phyloP scores from a whole-genome alignment of 371 early-diverging fungal genomes.

The Mucor indicus region DNA sequence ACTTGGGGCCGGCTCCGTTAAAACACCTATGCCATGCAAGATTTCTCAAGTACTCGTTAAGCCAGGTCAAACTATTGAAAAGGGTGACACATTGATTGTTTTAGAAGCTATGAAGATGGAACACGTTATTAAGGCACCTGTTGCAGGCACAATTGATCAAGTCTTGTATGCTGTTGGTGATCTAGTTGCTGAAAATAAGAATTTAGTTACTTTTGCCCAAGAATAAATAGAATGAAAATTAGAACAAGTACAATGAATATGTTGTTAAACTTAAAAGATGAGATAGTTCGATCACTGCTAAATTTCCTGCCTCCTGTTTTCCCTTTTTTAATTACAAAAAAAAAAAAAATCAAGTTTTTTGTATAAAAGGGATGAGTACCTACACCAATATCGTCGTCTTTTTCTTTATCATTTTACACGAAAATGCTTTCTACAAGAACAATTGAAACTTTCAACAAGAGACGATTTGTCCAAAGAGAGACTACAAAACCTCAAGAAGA shows the following conservation, averaged over 20 bases:
- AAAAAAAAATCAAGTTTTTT: too few relatives aligned
- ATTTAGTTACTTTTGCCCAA: slow-evolving; percentile 71
- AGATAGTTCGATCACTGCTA: too few relatives aligned
- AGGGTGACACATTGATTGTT: slow-evolving; percentile 79
- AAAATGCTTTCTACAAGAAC: too few relatives aligned
- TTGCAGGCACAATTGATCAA: slow-evolving; percentile 70
- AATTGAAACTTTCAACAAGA: too few relatives aligned
- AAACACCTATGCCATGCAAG: slow-evolving; percentile 96
- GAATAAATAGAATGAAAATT: slow-evolving; percentile 3
- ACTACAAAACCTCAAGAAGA: slow-evolving; percentile 20
- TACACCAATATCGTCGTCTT: too few relatives aligned
- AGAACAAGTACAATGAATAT: too few relatives aligned
- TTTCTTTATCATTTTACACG: too few relatives aligned
- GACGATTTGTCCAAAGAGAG: too few relatives aligned
- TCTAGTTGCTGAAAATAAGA: slow-evolving; percentile 85
- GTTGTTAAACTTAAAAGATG: too few relatives aligned
- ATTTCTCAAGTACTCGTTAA: slow-evolving; percentile 83
- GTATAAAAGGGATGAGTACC: too few relatives aligned
- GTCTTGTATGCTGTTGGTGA: slow-evolving; percentile 83
- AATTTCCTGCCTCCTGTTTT: too few relatives aligned
- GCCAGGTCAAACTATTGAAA: slow-evolving; percentile 80
- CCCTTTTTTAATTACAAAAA: too few relatives aligned
- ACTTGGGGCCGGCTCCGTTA: slow-evolving; percentile 68
- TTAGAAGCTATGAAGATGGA: slow-evolving; percentile 99
- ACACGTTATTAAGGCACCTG: slow-evolving; percentile 88